Evolutionary conservation across 2,329 filamentous ascomycete species (phyloP).

Genomic region (Aureobasidium sp.): DNA sequence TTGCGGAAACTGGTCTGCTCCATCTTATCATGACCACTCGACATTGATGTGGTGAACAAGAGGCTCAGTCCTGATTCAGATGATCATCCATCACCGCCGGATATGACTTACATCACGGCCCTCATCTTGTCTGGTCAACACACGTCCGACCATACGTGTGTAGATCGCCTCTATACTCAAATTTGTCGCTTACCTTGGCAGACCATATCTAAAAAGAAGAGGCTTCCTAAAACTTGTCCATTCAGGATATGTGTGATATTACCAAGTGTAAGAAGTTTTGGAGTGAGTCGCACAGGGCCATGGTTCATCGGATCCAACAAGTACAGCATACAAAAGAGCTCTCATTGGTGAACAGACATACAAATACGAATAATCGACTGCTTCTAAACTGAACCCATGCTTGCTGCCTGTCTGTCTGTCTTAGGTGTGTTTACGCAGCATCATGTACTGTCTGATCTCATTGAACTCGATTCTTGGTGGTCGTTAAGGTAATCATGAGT

Average conservation of each 20-base stretch:
- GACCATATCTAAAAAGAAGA: background rate
- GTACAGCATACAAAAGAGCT: background rate
- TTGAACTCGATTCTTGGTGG: background rate
- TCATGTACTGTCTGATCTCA: background rate
- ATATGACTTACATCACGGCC: background rate
- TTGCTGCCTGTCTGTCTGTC: background rate
- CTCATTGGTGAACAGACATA: constrained; percentile 4
- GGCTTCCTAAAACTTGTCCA: background rate
- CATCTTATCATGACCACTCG: background rate
- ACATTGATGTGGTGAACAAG: background rate
- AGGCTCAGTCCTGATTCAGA: background rate
- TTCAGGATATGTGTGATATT: background rate
- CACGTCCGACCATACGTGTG: background rate
- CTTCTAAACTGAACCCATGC: constrained; percentile 6
- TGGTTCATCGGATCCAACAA: background rate
- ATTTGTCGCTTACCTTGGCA: background rate
- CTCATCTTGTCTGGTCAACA: background rate
- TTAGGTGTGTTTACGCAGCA: constrained; percentile 8
- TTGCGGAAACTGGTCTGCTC: background rate
- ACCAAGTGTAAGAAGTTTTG: background rate
- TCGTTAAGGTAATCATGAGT: constrained; percentile 10
- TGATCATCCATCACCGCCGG: background rate
- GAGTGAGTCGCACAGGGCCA: background rate
- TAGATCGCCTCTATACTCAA: background rate
- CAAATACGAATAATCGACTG: constrained; percentile 4